A percentile compares a stretch with the other conserved stretches of the same genome.
Evolutionary conservation across 768 basidiomycete genomes (phyloP).

Genomic region (Kwoniella sp.): DNA sequence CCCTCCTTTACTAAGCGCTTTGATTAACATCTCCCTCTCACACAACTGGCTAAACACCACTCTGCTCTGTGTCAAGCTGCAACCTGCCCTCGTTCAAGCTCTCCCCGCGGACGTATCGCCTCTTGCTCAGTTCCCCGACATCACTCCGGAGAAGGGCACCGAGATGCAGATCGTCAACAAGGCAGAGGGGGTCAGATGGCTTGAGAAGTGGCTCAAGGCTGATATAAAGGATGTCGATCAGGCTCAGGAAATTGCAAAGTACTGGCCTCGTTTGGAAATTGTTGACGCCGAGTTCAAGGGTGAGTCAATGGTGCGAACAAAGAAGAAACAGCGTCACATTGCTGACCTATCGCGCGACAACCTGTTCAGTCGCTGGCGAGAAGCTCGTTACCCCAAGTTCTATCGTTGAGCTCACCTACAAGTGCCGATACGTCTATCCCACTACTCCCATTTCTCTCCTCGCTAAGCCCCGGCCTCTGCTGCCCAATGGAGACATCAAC

Average conservation of each 20-base stretch:
- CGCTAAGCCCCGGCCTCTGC: constrained; percentile 2
- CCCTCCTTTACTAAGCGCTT: constrained; percentile 72
- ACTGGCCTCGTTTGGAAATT: constrained; percentile 72
- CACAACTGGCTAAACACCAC: constrained; percentile 88
- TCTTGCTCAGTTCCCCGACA: constrained; percentile 77
- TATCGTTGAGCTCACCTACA: constrained; percentile 82
- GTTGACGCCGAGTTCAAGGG: constrained; percentile 85
- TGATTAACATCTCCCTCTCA: constrained; percentile 77
- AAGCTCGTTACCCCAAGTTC: constrained; percentile 81
- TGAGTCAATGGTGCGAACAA: constrained; percentile 52
- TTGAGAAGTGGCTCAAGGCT: constrained; percentile 53
- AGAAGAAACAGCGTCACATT: background rate
- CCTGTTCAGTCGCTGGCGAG: constrained; percentile 78
- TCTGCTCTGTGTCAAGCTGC: constrained; percentile 75
- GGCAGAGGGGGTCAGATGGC: constrained; percentile 61
- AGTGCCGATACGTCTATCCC: constrained; percentile 73
- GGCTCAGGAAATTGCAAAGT: constrained; percentile 67
- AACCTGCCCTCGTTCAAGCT: constrained; percentile 82
- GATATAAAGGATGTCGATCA: constrained; percentile 53
- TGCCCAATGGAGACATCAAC: constrained; percentile 25
- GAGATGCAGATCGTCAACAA: constrained; percentile 41
- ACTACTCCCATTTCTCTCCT: constrained; percentile 29
- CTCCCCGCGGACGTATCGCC: constrained; percentile 58
- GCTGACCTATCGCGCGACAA: constrained; percentile 5
- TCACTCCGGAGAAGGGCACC: constrained; percentile 59